phyloP scores from a whole-genome alignment of 257 asterid genomes.

The Verbascum thapsus region DNA sequence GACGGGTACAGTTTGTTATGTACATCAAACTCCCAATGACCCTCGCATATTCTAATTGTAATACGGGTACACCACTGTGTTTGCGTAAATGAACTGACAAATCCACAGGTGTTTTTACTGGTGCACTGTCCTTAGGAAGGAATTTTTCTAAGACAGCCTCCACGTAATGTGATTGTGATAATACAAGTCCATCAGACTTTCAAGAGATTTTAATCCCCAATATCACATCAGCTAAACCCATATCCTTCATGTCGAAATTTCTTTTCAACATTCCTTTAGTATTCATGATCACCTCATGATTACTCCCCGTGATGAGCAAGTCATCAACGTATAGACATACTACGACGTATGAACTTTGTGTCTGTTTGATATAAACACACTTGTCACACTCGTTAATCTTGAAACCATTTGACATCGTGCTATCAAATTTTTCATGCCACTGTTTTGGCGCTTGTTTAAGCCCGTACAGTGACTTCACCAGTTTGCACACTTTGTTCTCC shows the following conservation, averaged over 20 bases:
- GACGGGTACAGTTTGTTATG: not conserved
- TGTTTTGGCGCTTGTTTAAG: not conserved
- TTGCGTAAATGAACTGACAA: not conserved
- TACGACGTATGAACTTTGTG: too few species aligned
- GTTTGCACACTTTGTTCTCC: not conserved
- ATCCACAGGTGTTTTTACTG: not conserved
- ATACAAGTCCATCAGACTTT: not conserved
- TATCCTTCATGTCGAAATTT: too few species aligned
- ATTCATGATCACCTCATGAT: too few species aligned
- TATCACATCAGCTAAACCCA: too few species aligned
- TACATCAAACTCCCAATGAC: not conserved
- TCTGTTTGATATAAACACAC: too few species aligned
- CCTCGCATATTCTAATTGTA: not conserved
- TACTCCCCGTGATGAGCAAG: too few species aligned
- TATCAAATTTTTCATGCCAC: not conserved
- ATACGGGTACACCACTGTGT: not conserved
- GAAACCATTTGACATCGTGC: not conserved
- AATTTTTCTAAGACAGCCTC: not conserved
- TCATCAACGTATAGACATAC: too few species aligned
- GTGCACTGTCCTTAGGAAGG: too few species aligned
- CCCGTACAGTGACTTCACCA: not conserved
- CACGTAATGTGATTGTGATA: not conserved
- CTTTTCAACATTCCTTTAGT: too few species aligned
- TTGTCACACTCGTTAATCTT: too few species aligned
- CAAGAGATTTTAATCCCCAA: too few species aligned